These are phyloP conservation scores for Acer negundo DNA, from an alignment of 345 rosid genomes.

Conservation along the genomic window DNA sequence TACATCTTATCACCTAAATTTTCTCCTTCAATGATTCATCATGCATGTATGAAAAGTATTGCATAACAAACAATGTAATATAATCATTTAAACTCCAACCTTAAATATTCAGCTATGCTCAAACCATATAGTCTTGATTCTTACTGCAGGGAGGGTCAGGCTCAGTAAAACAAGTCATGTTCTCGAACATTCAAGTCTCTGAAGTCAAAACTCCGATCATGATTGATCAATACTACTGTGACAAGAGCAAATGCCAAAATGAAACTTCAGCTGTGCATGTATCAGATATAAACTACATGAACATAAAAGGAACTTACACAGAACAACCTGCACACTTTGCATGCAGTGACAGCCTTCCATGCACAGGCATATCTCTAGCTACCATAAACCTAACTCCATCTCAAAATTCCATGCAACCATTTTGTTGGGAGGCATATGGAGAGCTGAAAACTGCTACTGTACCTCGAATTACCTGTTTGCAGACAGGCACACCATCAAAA, in stretches of 20 bases:
- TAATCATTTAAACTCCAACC: background rate
- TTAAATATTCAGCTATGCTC: background rate
- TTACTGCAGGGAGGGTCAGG: constrained; percentile 83
- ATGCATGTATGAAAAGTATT: background rate
- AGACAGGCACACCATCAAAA: constrained; percentile 45
- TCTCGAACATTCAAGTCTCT: constrained; percentile 79
- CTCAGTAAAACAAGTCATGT: constrained; percentile 74
- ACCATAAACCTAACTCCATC: constrained; percentile 57
- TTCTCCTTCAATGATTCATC: constrained; percentile 1
- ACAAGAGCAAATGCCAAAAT: constrained; percentile 55
- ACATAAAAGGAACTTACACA: constrained; percentile 81
- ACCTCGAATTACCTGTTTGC: constrained; percentile 72
- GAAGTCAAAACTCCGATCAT: constrained; percentile 72
- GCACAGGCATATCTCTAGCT: constrained; percentile 62
- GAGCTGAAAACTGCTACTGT: constrained; percentile 54
- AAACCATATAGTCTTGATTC: constrained; percentile 12
- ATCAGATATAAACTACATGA: constrained; percentile 62
- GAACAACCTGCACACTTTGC: constrained; percentile 63
- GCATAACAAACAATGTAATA: background rate
- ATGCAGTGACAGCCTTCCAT: constrained; percentile 83
- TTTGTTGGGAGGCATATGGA: constrained; percentile 85
- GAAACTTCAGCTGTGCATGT: constrained; percentile 78
- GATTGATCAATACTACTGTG: constrained; percentile 89
- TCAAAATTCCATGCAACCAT: constrained; percentile 49
- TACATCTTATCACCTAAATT: background rate